These are phyloP conservation scores for Chaetomium strumarium DNA, from an alignment of 2,329 filamentous ascomycete genomes.

Conservation along the genomic window DNA sequence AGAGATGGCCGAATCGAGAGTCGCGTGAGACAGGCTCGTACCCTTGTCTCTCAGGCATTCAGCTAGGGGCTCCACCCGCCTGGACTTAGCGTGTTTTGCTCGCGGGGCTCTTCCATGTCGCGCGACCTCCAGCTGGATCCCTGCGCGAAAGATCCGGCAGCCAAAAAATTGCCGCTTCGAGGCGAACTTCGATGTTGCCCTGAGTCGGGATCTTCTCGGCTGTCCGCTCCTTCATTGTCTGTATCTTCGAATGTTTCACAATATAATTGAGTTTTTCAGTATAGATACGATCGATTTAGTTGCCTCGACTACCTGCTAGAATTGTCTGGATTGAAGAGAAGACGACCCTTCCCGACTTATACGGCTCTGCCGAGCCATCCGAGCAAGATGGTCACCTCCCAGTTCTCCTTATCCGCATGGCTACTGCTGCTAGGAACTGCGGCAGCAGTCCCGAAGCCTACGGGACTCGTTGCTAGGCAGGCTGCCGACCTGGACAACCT, in stretches of 20 bases:
- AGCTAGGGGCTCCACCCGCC: neutral
- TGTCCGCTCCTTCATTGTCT: constrained; percentile 9
- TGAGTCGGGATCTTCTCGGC: constrained; percentile 1
- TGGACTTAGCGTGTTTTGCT: neutral
- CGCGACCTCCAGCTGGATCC: too few relatives aligned
- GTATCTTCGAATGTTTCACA: too few relatives aligned
- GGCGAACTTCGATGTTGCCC: constrained; percentile 6
- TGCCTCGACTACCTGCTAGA: neutral
- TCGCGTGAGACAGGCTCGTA: neutral
- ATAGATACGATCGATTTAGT: neutral
- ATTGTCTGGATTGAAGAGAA: neutral
- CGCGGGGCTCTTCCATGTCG: neutral
- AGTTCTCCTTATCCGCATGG: constrained; percentile 26
- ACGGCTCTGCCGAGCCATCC: constrained; percentile 12
- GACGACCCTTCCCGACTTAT: neutral
- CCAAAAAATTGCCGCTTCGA: constrained; percentile 16
- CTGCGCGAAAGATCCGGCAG: constrained; percentile 10
- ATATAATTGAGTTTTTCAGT: neutral
- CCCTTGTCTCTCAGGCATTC: neutral
- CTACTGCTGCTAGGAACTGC: constrained; percentile 26
- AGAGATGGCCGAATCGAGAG: neutral
- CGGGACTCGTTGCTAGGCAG: constrained; percentile 10
- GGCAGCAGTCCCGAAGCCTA: constrained; percentile 28
- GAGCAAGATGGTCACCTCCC: constrained; percentile 26
- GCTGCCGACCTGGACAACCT: constrained; percentile 34